Percentiles rank a stretch among this genome's conserved stretches.
phyloP scores from a whole-genome alignment of 257 asterid genomes.

The Mitragyna speciosa region DNA sequence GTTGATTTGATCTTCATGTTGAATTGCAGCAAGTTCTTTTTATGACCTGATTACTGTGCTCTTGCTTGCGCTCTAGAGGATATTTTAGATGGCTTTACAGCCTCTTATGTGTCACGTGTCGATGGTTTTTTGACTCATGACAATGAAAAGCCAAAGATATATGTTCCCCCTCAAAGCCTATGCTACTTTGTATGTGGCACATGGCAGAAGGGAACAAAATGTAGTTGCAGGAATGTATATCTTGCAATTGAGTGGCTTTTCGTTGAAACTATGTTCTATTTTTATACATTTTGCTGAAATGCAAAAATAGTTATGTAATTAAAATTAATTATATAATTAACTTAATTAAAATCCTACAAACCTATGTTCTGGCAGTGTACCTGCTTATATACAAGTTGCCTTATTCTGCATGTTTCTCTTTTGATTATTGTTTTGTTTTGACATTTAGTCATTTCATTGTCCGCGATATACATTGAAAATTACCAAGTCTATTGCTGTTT shows the following conservation, averaged over 20 bases:
- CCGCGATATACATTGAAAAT: neutral
- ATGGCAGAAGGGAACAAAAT: neutral
- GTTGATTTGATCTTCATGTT: neutral
- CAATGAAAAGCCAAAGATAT: neutral
- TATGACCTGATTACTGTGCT: neutral
- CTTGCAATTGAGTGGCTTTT: neutral
- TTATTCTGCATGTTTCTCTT: neutral
- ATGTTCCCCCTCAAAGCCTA: conserved; percentile 3
- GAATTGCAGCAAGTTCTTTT: neutral
- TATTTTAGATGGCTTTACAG: neutral
- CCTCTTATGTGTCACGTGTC: neutral
- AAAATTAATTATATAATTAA: neutral
- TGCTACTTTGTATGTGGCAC: neutral
- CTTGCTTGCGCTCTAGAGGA: neutral
- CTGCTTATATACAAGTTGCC: neutral
- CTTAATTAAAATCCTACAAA: neutral
- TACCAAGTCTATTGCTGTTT: neutral
- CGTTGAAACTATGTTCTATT: neutral
- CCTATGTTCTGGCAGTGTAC: neutral
- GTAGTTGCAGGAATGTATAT: neutral
- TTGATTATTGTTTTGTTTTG: neutral
- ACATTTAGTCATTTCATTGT: neutral
- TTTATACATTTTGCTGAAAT: neutral
- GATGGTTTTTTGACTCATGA: neutral
- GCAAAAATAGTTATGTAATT: neutral